Evolutionary conservation across 1,284 basidiomycete genomes (phyloP).

Genomic region (Moesziomyces sp.): DNA sequence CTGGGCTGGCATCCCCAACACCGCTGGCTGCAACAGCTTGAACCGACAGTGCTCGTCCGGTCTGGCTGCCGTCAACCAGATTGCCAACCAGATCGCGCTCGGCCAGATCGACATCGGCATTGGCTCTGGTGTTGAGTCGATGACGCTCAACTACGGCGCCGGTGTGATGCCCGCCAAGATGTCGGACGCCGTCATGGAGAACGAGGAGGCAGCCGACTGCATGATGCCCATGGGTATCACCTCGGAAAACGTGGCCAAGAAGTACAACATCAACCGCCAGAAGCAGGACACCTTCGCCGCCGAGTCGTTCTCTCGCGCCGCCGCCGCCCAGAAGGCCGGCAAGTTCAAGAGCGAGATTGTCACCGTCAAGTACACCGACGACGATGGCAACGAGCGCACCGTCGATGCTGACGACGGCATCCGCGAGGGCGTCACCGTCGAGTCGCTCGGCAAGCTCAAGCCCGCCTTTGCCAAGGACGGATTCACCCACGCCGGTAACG

Average conservation of each 20-base stretch:
- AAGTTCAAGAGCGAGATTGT: conserved; percentile 93
- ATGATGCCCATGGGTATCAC: conserved; percentile 96
- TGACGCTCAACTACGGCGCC: conserved; percentile 78
- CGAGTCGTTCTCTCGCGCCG: conserved; percentile 83
- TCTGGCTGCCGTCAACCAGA: conserved; percentile 85
- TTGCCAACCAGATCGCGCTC: conserved; percentile 83
- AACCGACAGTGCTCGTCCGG: conserved; percentile 92
- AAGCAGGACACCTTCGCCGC: conserved; percentile 88
- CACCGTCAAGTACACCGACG: conserved; percentile 82
- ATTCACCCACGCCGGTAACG: conserved; percentile 89
- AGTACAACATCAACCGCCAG: conserved; percentile 79
- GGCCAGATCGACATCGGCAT: conserved; percentile 82
- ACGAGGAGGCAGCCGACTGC: conserved; percentile 88
- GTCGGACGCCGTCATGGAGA: conserved; percentile 82
- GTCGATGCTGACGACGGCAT: conserved; percentile 93
- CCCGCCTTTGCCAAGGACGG: conserved; percentile 90
- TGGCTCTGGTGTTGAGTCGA: conserved; percentile 88
- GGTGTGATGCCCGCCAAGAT: conserved; percentile 78
- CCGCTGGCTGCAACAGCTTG: conserved; percentile 78
- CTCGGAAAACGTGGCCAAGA: conserved; percentile 90
- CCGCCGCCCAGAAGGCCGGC: conserved; percentile 84
- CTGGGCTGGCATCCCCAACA: conserved; percentile 84
- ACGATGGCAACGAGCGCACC: conserved; percentile 80
- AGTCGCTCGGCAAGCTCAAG: conserved; percentile 89
- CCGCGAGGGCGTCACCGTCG: conserved; percentile 82